Percentiles rank a stretch among this genome's conserved stretches.
These are phyloP conservation scores for Apocynum venetum DNA, from an alignment of 257 asterid genomes.

Conservation along the genomic window DNA sequence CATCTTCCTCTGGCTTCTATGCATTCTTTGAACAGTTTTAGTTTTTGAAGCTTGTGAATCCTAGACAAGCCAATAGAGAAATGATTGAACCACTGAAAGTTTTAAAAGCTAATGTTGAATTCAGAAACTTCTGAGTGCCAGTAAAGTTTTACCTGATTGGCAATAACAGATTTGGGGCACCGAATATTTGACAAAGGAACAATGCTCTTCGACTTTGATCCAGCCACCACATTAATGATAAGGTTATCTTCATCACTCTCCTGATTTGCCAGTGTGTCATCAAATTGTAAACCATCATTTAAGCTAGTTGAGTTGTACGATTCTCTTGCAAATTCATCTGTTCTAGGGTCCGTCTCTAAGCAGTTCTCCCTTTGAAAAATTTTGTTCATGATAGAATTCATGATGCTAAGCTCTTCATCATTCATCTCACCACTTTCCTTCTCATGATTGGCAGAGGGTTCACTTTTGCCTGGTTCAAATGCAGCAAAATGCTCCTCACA, in stretches of 20 bases:
- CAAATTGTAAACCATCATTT: conserved; percentile 32
- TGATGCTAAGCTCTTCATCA: conserved; percentile 69
- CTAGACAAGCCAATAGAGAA: conserved; percentile 14
- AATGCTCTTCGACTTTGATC: conserved; percentile 22
- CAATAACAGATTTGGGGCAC: conserved; percentile 25
- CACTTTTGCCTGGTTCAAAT: conserved; percentile 27
- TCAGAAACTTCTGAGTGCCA: not conserved
- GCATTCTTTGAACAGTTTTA: conserved; percentile 18
- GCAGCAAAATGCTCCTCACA: conserved; percentile 77
- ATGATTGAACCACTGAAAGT: not conserved
- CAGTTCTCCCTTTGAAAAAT: conserved; percentile 45
- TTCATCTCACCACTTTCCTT: conserved; percentile 46
- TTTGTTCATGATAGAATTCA: conserved; percentile 64
- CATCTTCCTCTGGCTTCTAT: conserved; percentile 24
- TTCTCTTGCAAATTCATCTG: conserved; percentile 25
- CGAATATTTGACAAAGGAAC: conserved; percentile 31
- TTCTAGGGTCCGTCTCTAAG: conserved; percentile 23
- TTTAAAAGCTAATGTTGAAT: conserved; percentile 6
- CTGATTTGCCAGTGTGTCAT: conserved; percentile 37
- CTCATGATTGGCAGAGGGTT: conserved; percentile 23
- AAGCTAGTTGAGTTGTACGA: conserved; percentile 16
- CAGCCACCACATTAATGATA: conserved; percentile 53
- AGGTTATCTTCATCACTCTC: conserved; percentile 67
- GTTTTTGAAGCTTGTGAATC: conserved; percentile 21
- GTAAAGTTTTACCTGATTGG: conserved; percentile 36